These are phyloP conservation scores for Venturia nashicola DNA, from an alignment of 2,329 filamentous ascomycete species.

Conservation along the genomic window DNA sequence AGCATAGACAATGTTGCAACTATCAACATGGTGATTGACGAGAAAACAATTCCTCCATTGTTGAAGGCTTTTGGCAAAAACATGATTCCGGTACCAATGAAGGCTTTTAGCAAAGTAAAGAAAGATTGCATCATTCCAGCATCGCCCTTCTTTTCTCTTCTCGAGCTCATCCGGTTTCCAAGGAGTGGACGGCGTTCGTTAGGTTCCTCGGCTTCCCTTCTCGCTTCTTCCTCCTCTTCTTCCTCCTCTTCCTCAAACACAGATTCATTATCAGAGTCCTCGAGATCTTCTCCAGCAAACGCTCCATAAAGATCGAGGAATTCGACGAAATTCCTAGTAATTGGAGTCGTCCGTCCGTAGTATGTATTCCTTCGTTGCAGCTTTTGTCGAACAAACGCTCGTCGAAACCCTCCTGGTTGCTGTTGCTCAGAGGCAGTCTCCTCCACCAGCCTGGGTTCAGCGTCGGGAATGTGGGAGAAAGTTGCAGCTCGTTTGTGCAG, in stretches of 20 bases:
- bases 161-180: constrained; percentile 41
- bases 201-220: constrained; percentile 12
- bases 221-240: constrained; percentile 21
- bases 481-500: constrained; percentile 49
- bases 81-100: constrained; percentile 72
- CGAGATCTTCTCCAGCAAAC: constrained; percentile 62
- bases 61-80: constrained; percentile 69
- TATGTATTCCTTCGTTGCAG: constrained; percentile 21
- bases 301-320: constrained; percentile 65
- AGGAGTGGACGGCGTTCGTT: constrained; percentile 50
- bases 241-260: constrained; percentile 39
- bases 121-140: constrained; percentile 61
- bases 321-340: constrained; percentile 60
- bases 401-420: constrained; percentile 41
- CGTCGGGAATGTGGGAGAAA: constrained; percentile 43
- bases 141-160: constrained; percentile 37
- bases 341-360: constrained; percentile 37
- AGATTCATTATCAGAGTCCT: constrained; percentile 48
- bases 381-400: constrained; percentile 35
- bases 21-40: constrained; percentile 52
- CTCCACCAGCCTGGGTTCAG: constrained; percentile 15
- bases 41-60: constrained; percentile 67
- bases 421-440: constrained; percentile 33
- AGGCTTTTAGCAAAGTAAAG: constrained; percentile 67
- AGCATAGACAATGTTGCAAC: constrained; percentile 56